Evolutionary conservation across 768 basidiomycete genomes (phyloP), one percentile per base, ranked within the genome.

Genomic region (Lentinus brumalis): DNA sequence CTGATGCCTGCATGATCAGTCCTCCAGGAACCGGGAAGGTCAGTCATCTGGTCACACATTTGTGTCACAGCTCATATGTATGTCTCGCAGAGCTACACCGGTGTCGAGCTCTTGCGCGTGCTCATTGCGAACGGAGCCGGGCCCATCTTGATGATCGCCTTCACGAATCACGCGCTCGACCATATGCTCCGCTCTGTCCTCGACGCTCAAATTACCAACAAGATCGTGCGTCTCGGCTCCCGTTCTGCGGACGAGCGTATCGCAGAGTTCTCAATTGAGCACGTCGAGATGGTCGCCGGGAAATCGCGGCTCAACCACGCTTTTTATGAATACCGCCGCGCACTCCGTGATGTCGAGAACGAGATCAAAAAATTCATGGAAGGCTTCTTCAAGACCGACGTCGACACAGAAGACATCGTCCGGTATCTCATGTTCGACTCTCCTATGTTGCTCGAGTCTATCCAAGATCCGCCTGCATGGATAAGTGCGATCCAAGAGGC

Each of bases 21-120:
- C 90, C 90, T 31, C 90, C 90, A 2, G 90, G 89, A 2, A 91
- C 90, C 0, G 90, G 90, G 63, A 91, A 91, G 81, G 86, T 87
- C 44, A 62, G 60, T 31, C 32, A 31, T 39, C n/a, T 6, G 15
- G 41, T 26, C 11, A 44, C 6, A 44, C 47, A 12, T 4, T 47
- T 26, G 21, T 32, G 30, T 31, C 5, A 51, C 30, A 16, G 50
- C 11, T 32, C 32, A 8, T 14, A 10, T 49, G 29, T 12, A 26
- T 5, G 29, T 15, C 29, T 30, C 15, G 44, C 62, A 88, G 86
- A 86, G 82, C 29, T 90, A 78, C 64, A 88, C 86, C 4, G 88
- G 86, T 0, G 79, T 86, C 3, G 87, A 92, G 68, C 76, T 92
- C 10, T 68, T 92, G 8, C 83, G 87, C 0, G 83, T 90, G 5